These are phyloP conservation scores for Malassezia dermatis DNA, from an alignment of 1,284 basidiomycete genomes.

Conservation along the genomic window DNA sequence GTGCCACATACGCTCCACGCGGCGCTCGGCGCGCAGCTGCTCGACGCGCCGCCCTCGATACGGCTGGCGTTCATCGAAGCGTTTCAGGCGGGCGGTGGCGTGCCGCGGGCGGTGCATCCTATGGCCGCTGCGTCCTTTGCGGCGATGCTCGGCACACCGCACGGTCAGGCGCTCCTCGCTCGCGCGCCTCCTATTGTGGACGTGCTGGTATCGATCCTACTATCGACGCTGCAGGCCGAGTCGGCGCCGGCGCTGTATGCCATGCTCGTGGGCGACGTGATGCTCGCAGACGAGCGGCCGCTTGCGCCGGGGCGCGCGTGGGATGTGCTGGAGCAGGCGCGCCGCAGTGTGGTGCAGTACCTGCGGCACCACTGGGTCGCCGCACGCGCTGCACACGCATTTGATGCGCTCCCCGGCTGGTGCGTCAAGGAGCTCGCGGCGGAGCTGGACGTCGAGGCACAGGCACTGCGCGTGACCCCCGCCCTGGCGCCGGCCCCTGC, in stretches of 20 bases:
- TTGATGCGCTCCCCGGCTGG: slow-evolving; percentile 9
- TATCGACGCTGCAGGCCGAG: neutral
- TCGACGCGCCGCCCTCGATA: neutral
- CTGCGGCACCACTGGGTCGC: slow-evolving; percentile 9
- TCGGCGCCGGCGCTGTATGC: slow-evolving; percentile 4
- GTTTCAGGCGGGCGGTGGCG: too few species aligned
- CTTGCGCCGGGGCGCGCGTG: neutral
- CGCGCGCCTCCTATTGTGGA: neutral
- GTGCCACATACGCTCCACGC: neutral
- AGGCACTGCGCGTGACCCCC: neutral
- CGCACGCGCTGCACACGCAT: slow-evolving; percentile 3
- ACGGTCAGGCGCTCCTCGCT: neutral
- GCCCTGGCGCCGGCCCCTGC: neutral
- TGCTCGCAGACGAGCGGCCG: slow-evolving; percentile 4
- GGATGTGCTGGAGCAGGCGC: neutral
- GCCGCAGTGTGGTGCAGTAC: neutral
- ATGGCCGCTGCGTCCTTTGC: neutral
- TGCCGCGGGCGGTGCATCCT: neutral
- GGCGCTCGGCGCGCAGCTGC: neutral
- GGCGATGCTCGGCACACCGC: neutral
- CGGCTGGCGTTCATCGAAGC: neutral
- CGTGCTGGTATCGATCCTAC: neutral
- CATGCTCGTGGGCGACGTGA: slow-evolving; percentile 7
- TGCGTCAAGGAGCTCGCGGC: slow-evolving; percentile 12
- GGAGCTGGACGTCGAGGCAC: slow-evolving; percentile 6